A percentile compares a stretch with the other conserved stretches of the same genome.
Conservation (phyloP, 1,284 basidiomycete genomes). For the Ganoderma leucocontextum region DNA sequence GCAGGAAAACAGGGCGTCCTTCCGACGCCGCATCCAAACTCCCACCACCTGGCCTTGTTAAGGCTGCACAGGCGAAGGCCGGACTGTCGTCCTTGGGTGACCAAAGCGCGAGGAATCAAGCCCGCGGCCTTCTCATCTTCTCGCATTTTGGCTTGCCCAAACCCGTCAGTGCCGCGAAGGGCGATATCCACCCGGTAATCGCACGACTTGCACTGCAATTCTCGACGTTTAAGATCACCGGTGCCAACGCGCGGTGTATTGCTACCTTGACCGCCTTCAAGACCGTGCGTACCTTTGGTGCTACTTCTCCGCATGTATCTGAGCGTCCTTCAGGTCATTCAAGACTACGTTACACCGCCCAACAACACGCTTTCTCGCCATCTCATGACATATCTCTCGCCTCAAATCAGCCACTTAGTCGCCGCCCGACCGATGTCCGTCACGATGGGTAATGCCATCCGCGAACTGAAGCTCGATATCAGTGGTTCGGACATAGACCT, state of each 20-base stretch:
- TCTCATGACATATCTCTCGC: slow-evolving; percentile 87
- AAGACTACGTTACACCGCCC: slow-evolving; percentile 85
- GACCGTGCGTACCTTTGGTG: slow-evolving; percentile 60
- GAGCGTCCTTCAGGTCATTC: slow-evolving; percentile 70
- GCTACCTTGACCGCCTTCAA: slow-evolving; percentile 89
- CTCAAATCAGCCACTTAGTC: slow-evolving; percentile 91
- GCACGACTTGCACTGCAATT: slow-evolving; percentile 83
- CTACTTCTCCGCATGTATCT: slow-evolving; percentile 18
- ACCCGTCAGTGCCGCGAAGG: slow-evolving; percentile 66
- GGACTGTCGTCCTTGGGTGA: slow-evolving; percentile 25
- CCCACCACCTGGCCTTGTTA: slow-evolving; percentile 25
- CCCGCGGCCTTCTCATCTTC: slow-evolving; percentile 77
- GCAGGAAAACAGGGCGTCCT: slow-evolving; percentile 30
- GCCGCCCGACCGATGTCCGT: slow-evolving; percentile 91
- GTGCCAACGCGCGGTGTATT: slow-evolving; percentile 89
- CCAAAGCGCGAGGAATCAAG: slow-evolving; percentile 34
- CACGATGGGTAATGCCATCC: slow-evolving; percentile 94
- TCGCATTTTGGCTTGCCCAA: slow-evolving; percentile 84
- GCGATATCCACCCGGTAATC: slow-evolving; percentile 85
- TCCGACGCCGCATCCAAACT: slow-evolving; percentile 34
- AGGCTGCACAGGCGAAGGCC: slow-evolving; percentile 34
- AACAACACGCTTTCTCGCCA: slow-evolving; percentile 87
- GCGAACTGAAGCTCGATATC: slow-evolving; percentile 96
- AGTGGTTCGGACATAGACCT: slow-evolving; percentile 91
- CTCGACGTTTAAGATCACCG: slow-evolving; percentile 86